Conservation (phyloP, 257 asterid genomes). For the Ilex aquifolium region DNA sequence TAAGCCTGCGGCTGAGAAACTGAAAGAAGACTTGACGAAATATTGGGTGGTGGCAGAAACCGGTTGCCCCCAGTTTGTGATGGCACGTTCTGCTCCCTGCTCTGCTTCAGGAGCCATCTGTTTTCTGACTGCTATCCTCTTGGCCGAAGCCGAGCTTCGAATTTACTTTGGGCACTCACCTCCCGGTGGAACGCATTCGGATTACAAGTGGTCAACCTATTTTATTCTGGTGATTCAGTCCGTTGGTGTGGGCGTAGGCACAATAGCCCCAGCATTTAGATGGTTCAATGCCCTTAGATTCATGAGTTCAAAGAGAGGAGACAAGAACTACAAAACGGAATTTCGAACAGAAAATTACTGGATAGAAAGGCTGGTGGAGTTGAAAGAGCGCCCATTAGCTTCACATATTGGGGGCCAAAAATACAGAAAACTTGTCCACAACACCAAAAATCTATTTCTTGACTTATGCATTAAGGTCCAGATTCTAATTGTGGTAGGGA, state of each 20-base stretch:
- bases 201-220: constrained; percentile 25
- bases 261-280: constrained; percentile 34
- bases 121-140: constrained; percentile 15
- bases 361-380: constrained; percentile 34
- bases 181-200: constrained; percentile 10
- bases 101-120: constrained; percentile 27
- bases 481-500: constrained; percentile 18
- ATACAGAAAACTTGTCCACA: constrained; percentile 29
- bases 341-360: constrained; percentile 29
- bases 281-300: constrained; percentile 18
- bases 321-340: constrained; percentile 1
- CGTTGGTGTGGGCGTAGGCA: constrained; percentile 29
- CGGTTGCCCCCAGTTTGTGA: constrained; percentile 21
- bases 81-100: constrained; percentile 37
- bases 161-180: background rate
- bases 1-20: background rate
- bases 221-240: constrained; percentile 26
- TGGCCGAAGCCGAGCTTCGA: constrained; percentile 24
- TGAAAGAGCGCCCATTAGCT: constrained; percentile 33
- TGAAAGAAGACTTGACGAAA: background rate
- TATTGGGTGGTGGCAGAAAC: constrained; percentile 20
- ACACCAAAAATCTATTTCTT: constrained; percentile 22
- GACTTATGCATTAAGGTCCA: constrained; percentile 24
- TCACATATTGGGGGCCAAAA: constrained; percentile 21
- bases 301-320: constrained; percentile 2